A percentile compares a stretch with the other conserved stretches of the same genome.
These are phyloP conservation scores for Cystobasidiaceae sp. DNA, from an alignment of 1,284 basidiomycete species.

Conservation along the genomic window DNA sequence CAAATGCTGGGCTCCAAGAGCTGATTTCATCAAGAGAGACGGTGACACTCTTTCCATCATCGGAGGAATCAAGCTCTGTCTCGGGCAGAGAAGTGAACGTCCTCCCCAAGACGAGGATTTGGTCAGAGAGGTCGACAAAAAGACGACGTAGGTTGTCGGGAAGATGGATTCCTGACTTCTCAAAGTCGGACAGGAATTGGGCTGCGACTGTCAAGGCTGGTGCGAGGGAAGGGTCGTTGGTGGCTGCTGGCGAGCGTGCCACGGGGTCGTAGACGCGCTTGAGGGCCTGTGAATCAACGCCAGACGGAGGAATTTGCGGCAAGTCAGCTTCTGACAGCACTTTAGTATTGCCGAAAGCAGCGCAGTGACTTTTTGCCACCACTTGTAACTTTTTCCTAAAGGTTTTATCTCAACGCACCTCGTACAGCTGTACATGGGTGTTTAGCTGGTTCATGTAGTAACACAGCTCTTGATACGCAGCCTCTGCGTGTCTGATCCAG, in stretches of 20 bases:
- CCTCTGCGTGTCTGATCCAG: slow-evolving; percentile 80
- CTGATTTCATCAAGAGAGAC: slow-evolving; percentile 7
- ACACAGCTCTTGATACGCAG: slow-evolving; percentile 84
- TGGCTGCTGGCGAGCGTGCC: background rate
- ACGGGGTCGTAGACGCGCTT: slow-evolving; percentile 39
- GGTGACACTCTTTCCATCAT: background rate
- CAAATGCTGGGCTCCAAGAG: slow-evolving; percentile 24
- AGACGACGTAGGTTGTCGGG: slow-evolving; percentile 67
- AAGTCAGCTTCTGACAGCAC: too few relatives aligned
- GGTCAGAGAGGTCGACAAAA: slow-evolving; percentile 87
- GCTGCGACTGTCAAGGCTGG: slow-evolving; percentile 58
- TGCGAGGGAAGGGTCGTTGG: slow-evolving; percentile 35
- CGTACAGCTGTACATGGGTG: slow-evolving; percentile 83
- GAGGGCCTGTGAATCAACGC: slow-evolving; percentile 43
- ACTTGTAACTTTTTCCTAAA: too few relatives aligned
- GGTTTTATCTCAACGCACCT: too few relatives aligned
- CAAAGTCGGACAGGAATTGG: slow-evolving; percentile 94
- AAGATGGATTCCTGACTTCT: slow-evolving; percentile 91
- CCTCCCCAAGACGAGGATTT: slow-evolving; percentile 81
- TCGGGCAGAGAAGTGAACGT: slow-evolving; percentile 60
- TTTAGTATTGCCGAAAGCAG: too few relatives aligned
- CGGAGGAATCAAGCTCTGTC: background rate
- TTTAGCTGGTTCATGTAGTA: slow-evolving; percentile 98
- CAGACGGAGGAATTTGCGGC: too few relatives aligned
- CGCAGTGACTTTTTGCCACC: too few relatives aligned